phyloP scores from a whole-genome alignment of 805 yeast genomes.

The Dipodascopsis uninucleata region DNA sequence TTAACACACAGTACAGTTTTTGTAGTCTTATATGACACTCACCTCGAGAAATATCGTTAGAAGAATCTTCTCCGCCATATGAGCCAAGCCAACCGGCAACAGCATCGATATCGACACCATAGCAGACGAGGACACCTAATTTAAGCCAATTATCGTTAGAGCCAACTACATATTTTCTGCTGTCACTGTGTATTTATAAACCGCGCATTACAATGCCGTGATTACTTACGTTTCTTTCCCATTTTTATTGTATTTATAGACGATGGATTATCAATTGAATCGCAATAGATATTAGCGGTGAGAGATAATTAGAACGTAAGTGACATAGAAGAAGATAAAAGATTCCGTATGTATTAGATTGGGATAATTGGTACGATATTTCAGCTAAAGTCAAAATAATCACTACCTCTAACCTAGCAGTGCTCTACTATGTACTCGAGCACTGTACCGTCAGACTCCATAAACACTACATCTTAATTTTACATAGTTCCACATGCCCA shows the following conservation, averaged over 20 bases:
- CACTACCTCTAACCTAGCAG: no score
- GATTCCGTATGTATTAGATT: no score
- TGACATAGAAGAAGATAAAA: no score
- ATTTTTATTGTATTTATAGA: conserved; percentile 5
- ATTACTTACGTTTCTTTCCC: conserved; percentile 28
- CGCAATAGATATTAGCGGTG: no score
- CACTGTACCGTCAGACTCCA: no score
- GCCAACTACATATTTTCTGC: conserved; percentile 4
- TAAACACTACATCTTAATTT: no score
- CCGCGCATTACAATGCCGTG: neutral
- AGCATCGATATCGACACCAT: conserved; percentile 42
- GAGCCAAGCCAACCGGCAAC: conserved; percentile 42
- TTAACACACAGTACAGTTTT: neutral
- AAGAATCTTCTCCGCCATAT: conserved; percentile 40
- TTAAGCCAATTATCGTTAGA: neutral
- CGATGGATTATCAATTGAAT: no score
- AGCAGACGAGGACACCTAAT: conserved; percentile 39
- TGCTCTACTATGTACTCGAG: no score
- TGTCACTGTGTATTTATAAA: neutral
- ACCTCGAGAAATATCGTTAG: conserved; percentile 40
- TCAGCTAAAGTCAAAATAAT: no score
- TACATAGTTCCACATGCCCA: no score
- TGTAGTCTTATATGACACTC: neutral
- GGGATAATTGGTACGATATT: no score
- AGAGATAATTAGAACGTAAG: no score